phyloP scores from a whole-genome alignment of 768 basidiomycete species.

The Auriscalpium microsporum region DNA sequence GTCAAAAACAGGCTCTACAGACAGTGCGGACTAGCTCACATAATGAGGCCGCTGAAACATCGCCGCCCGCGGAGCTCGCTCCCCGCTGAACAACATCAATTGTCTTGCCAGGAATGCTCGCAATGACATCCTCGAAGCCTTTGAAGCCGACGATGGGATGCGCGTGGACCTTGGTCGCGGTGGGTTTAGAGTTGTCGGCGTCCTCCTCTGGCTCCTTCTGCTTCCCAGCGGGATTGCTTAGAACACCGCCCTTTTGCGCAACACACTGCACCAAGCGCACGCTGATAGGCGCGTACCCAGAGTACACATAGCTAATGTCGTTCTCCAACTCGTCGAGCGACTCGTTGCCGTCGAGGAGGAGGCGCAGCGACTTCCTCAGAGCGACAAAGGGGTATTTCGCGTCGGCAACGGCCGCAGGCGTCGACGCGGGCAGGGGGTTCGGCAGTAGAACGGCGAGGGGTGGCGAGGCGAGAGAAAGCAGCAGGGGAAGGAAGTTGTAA shows the following conservation, averaged over 20 bases:
- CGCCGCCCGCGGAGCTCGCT: constrained; percentile 20
- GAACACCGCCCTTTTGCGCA: constrained; percentile 83
- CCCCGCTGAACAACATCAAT: constrained; percentile 64
- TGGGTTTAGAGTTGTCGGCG: constrained; percentile 25
- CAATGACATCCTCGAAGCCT: constrained; percentile 88
- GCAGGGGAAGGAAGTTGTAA: constrained; percentile 59
- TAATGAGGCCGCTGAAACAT: constrained; percentile 22
- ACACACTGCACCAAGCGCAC: constrained; percentile 88
- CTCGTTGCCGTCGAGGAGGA: constrained; percentile 88
- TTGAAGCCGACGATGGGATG: constrained; percentile 96
- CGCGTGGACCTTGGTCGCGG: constrained; percentile 58
- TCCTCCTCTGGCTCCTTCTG: constrained; percentile 36
- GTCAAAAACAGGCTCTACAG: background rate
- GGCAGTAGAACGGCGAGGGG: constrained; percentile 61
- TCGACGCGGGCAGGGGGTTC: constrained; percentile 54
- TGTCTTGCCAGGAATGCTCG: constrained; percentile 74
- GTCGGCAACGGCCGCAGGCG: constrained; percentile 29
- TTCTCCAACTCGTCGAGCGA: constrained; percentile 77
- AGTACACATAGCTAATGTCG: constrained; percentile 94
- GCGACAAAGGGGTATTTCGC: constrained; percentile 63
- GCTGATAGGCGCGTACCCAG: constrained; percentile 92
- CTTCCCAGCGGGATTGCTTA: constrained; percentile 68
- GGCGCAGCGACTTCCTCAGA: constrained; percentile 75
- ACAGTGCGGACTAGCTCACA: constrained; percentile 24
- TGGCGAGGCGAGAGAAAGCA: constrained; percentile 56